Conservation (phyloP, 345 rosid genomes). For the Gossypioides kirkii region DNA sequence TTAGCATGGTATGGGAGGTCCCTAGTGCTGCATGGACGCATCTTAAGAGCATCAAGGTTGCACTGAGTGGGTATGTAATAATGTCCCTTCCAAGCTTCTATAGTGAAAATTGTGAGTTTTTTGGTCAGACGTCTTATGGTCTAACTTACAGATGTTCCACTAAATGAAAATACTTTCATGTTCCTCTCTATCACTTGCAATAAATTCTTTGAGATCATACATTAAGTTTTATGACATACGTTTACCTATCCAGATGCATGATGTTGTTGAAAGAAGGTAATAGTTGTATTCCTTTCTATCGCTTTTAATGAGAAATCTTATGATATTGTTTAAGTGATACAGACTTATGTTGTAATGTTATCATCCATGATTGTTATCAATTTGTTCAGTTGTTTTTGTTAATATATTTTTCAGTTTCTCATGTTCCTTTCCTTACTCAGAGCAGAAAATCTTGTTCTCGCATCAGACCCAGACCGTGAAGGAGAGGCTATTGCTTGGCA, state of each 20-base stretch:
- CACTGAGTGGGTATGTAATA: slow-evolving; percentile 61
- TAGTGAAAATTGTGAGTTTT: slow-evolving; percentile 9
- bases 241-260: neutral
- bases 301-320: slow-evolving; percentile 8
- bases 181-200: neutral
- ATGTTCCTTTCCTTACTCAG: slow-evolving; percentile 53
- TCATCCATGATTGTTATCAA: neutral
- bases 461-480: slow-evolving; percentile 99
- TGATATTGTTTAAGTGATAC: slow-evolving; percentile 10
- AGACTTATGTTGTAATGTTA: neutral
- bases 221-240: neutral
- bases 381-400: slow-evolving; percentile 14
- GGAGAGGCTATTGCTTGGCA: slow-evolving; percentile 99
- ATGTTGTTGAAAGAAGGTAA: slow-evolving; percentile 63
- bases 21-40: slow-evolving; percentile 95
- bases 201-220: neutral
- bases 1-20: slow-evolving; percentile 99
- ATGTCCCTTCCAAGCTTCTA: slow-evolving; percentile 10
- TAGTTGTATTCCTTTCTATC: slow-evolving; percentile 14
- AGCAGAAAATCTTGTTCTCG: slow-evolving; percentile 91
- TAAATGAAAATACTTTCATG: neutral
- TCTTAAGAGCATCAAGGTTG: slow-evolving; percentile 91
- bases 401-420: slow-evolving; percentile 28
- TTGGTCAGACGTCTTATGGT: slow-evolving; percentile 1
- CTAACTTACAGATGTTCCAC: slow-evolving; percentile 2